Base-by-base conservation (phyloP, 108 stramenopile species). In the Nitzschia sp. region DNA sequence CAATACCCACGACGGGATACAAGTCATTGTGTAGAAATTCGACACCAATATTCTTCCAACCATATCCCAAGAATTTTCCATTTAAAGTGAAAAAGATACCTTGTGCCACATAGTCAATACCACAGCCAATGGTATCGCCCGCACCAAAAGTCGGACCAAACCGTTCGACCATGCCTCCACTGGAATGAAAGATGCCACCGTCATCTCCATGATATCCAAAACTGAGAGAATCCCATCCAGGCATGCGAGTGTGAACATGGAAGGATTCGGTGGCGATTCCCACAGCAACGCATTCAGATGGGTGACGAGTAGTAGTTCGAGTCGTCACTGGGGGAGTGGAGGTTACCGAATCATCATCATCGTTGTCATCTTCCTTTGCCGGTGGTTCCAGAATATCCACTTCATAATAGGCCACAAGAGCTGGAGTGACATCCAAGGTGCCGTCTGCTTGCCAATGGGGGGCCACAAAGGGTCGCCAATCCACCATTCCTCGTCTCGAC, bases 101-200 rank as follows among this genome's bases (percentile, higher is more conserved):
- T 22, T 66, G 64, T 3, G 33, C 54, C 17, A 59, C 50, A 55
- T 89, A 93, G 31, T 90, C 82, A 8, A 96, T 61, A 1, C 95
- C 95, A 67, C 95, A 96, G 4, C 95, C 95, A 0, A 96, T 87
- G 17, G 85, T 86, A 72, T 96, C 95, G 6, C 95, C 92, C 0
- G 64, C 60, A 21, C 90, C 90, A 71, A 83, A 96, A 0, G 72
- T 59, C 16, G 91, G 88, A 22, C 92, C 92, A 68, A 68, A 89
- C 23, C 57, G 63, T 15, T 78, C 67, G 27, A 83, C 21, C 86
- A 87, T 89, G 32, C 68, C 82, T 27, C 95, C 91, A n/a, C 60
- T 63, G 28, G 72, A 62, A 68, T 91, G 86, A 66, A 93, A 93
- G 35, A 87, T 76, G 6, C 89, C 83, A 26, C 95, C 91, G 68